Base-by-base conservation (phyloP, 495 filamentous ascomycete species). In the Talaromyces stipitatus region DNA sequence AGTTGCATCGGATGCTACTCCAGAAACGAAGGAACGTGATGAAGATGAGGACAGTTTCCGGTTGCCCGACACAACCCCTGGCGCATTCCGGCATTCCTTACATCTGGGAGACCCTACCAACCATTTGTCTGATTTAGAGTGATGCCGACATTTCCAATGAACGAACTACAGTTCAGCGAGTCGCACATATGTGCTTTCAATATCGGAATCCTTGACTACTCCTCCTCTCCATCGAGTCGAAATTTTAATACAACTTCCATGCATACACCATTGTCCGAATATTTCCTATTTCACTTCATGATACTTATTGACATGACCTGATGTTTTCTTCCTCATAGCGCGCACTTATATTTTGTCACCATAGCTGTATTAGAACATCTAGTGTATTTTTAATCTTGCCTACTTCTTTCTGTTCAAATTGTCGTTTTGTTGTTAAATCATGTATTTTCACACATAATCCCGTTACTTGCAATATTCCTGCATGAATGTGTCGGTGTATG, bases 11-110 rank as follows among this genome's bases (percentile, higher is more conserved):
- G 43, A 57, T 8, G 10, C 55, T 4, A 16, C 38, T 16, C 36
- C 9, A 22, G 27, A 30, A 11, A 22, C 26, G 28, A 53, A 22
- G 2, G 50, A 53, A n/a, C 16, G 51, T 14, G 58, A 60, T 14
- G 66, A 67, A 33, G 52, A 61, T n/a, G 67, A 68, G 48, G 73
- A 76, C 61, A 73, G 76, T 56, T 78, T 69, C 58, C 68, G 68
- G 30, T 66, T 78, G 26, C 73, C 74, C 29, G 59, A 75, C 41
- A 64, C 72, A 6, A n/a, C n/a, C n/a, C 71, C 68, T 8, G 51
- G 51, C 28, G 7, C 28, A 18, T 54, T 54, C 16, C 51, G 51
- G 6, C 32, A 20, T 8, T 54, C 51, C 8, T 36, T 54, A 3
- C 22, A 8, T 8, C 32, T 54, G 9, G 51, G 9, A n/a, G 51